Evolutionary conservation across 345 rosid genomes (phyloP).

Genomic region (Brassica rapa): DNA sequence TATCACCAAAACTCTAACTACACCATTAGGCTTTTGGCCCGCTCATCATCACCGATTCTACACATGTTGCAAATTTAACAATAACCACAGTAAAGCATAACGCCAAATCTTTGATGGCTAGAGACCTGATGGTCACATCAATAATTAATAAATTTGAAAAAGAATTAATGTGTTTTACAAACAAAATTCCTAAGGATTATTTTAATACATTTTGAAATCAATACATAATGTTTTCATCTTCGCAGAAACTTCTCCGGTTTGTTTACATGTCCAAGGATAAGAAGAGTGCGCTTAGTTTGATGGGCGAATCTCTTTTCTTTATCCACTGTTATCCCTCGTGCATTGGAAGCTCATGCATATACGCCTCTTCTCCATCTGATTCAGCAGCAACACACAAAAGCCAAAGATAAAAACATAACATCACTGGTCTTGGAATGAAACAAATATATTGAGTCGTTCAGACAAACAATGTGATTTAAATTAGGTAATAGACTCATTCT

Average conservation of each 20-base stretch:
- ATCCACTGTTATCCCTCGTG: slow-evolving; percentile 9
- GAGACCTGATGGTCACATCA: background rate
- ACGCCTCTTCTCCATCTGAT: slow-evolving; percentile 40
- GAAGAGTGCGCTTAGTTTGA: slow-evolving; percentile 1
- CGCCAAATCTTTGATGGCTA: background rate
- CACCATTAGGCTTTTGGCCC: background rate
- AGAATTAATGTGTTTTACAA: slow-evolving; percentile 8
- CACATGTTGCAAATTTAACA: background rate
- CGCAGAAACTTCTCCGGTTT: background rate
- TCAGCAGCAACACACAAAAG: slow-evolving; percentile 24
- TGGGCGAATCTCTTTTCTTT: slow-evolving; percentile 10
- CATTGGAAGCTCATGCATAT: slow-evolving; percentile 28
- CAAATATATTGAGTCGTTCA: background rate
- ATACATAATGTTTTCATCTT: slow-evolving; percentile 23
- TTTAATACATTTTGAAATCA: slow-evolving; percentile 26
- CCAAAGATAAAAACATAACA: background rate
- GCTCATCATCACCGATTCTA: background rate
- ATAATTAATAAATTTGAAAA: background rate
- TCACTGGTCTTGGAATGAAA: background rate
- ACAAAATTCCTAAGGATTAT: slow-evolving; percentile 12
- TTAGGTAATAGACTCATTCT: background rate
- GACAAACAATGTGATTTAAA: slow-evolving; percentile 14
- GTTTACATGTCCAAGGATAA: background rate
- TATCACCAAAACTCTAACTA: background rate
- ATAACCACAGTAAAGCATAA: background rate